Base-by-base conservation (phyloP, 2,329 filamentous ascomycete genomes). In the Trichophaea hybrida region DNA sequence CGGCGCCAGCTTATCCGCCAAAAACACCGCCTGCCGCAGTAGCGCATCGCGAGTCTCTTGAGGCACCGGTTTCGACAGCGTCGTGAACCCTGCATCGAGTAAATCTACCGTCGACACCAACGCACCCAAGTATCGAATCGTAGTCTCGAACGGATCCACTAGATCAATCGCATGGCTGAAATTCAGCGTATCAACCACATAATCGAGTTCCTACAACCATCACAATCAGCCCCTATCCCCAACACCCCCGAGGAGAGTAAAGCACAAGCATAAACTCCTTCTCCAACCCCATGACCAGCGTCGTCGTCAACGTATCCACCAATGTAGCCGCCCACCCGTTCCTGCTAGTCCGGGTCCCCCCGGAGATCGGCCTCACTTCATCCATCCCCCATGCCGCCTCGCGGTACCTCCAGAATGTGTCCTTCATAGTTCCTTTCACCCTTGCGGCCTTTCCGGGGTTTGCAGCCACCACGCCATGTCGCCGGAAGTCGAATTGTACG, bases 271-370 rank as follows among this genome's bases (percentile, higher is more conserved):
- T 67, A 63, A 76, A 68, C 68, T 75, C 81, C 33, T 83, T 75
- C 37, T 76, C 74, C 49, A 88, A 78, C 37, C 79, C 77, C 86
- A 94, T 91, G 13, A 95, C 72, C 50, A 90, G 75, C 10, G 88
- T 87, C 0, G 88, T 94, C 60, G 81, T 85, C 53, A 95, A 75
- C 1, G 86, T 85, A 70, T 94, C 89, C 13, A 93, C 78, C 0
- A 88, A 86, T 43, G 83, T 89, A 34, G 88, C 86, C 32, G 88
- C 88, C 88, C 88, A 94, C 58, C 81, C 84, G 68, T 90, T 90
- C 62, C 86, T 90, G 61, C 34, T 85, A 78, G 59, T 86, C 84
- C 70, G 94, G 81, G 40, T 75, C 75, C 63, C 73, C 64, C 87
- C 86, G 48, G 77, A 78, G 15, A 86, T 75, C 0, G 88, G 88